Conservation (phyloP, 306 rosid genomes). For the Albizia julibrissin region DNA sequence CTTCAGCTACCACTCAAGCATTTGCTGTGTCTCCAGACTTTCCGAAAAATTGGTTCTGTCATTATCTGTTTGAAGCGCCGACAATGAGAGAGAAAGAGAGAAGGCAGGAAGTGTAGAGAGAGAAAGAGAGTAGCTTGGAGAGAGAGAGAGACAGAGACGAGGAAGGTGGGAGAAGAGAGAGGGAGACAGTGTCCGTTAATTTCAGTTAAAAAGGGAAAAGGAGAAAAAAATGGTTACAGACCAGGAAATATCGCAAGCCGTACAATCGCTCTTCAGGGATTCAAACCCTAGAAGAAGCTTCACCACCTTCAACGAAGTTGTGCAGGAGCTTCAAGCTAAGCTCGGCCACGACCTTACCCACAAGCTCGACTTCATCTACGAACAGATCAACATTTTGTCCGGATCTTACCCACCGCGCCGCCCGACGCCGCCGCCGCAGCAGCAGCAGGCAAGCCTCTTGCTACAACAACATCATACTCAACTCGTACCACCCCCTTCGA, state of each 20-base stretch:
- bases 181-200: slow-evolving; percentile 39
- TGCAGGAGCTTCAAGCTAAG: slow-evolving; percentile 62
- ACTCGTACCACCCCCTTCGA: slow-evolving; percentile 9
- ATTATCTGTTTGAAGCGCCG: slow-evolving; percentile 4
- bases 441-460: slow-evolving; percentile 19
- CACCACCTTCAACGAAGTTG: slow-evolving; percentile 60
- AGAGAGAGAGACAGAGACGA: slow-evolving; percentile 11
- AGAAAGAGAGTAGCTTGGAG: slow-evolving; percentile 33
- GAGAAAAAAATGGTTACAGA: slow-evolving; percentile 55
- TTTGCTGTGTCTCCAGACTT: background rate
- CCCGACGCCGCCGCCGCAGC: background rate
- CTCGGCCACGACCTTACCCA: slow-evolving; percentile 69
- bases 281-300: slow-evolving; percentile 45
- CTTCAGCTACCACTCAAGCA: background rate
- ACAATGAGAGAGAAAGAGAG: slow-evolving; percentile 30
- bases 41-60: slow-evolving; percentile 30
- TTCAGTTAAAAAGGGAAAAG: slow-evolving; percentile 25
- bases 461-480: slow-evolving; percentile 27
- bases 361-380: slow-evolving; percentile 65
- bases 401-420: slow-evolving; percentile 38
- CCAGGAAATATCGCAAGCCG: slow-evolving; percentile 67
- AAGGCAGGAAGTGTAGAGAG: slow-evolving; percentile 32
- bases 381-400: slow-evolving; percentile 59
- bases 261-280: slow-evolving; percentile 53
- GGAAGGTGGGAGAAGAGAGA: background rate